Percentiles rank a stretch among this genome's conserved stretches.
Evolutionary conservation across 169 alveolate genomes (phyloP).

Genomic region (Cryptosporidium felis): DNA sequence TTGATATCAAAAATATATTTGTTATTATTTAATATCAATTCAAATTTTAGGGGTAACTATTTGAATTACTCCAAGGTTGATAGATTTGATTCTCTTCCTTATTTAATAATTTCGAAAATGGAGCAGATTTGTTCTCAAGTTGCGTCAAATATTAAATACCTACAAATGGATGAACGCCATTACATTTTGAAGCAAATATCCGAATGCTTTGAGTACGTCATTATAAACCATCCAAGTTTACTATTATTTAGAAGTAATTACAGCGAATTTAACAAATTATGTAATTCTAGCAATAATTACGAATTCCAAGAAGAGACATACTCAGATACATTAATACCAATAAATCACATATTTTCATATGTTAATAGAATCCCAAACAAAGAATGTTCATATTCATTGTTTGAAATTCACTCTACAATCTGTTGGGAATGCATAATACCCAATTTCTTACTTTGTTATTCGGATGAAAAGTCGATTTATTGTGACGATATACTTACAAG

Average conservation of each 20-base stretch:
- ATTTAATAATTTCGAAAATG: not conserved
- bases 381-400: not conserved
- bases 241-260: not conserved
- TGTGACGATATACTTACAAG: not conserved
- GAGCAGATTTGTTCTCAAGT: not conserved
- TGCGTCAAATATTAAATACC: not conserved
- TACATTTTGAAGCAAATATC: conserved; percentile 8
- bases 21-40: not conserved
- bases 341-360: conserved; percentile 7
- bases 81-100: conserved; percentile 16
- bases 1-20: conserved; percentile 20
- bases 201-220: not conserved
- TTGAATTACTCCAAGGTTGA: not conserved
- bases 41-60: not conserved
- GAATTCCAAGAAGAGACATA: not conserved
- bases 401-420: not conserved
- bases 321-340: not conserved
- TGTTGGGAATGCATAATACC: conserved; percentile 42
- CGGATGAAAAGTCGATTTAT: not conserved
- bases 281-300: not conserved
- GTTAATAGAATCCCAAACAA: not conserved
- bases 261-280: not conserved
- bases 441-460: not conserved
- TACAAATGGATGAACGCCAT: not conserved
- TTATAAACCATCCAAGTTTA: not conserved